Base-by-base conservation (phyloP, 768 basidiomycete species). In the Phlebiopsis gigantea region DNA sequence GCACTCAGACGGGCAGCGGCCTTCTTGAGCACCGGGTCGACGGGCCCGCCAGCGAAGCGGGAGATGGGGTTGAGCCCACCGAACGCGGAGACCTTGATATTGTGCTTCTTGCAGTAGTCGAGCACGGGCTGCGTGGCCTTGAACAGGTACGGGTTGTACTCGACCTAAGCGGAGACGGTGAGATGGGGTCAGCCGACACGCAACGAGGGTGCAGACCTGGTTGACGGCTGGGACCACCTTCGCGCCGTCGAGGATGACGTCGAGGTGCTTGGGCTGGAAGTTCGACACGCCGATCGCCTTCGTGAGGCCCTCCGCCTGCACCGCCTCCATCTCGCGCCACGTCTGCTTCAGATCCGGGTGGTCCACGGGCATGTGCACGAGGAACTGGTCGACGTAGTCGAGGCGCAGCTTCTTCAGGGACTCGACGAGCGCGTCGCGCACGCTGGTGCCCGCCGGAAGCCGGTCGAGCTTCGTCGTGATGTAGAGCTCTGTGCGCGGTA, bases 261-360 rank as follows among this genome's bases (percentile, higher is more conserved):
- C 69, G 45, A 84, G 65, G 28, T 79, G 66, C 34, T 69, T 61
- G 15, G 73, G 64, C 19, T 71, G 71, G 65, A 79, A 80, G 69
- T 85, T 85, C n/a, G 79, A 80, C 15, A 85, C 79, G 3, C 83
- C 82, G 34, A 80, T 75, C 47, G 62, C 70, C 62, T 63, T 69
- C 17, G 66, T 54, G 25, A 75, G 63, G 2, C 80, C 81, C 55
- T 73, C 72, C 46, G 67, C 63, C 64, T 75, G 70, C 47, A 53
- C 15, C 66, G 70, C 58, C 78, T 77, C 67, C 69, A 88, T 89
- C 72, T 45, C 48, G 9, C 66, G 69, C 57, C 78, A 76, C 30
- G 72, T 65, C 14, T 61, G 63, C 56, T 71, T 71, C 54, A 77
- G 56, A 17, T 56, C 57, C 7, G 57, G 47, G 50, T 55, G 61